phyloP scores from a whole-genome alignment of 805 yeast genomes.

The Hanseniaspora taiwanica region DNA sequence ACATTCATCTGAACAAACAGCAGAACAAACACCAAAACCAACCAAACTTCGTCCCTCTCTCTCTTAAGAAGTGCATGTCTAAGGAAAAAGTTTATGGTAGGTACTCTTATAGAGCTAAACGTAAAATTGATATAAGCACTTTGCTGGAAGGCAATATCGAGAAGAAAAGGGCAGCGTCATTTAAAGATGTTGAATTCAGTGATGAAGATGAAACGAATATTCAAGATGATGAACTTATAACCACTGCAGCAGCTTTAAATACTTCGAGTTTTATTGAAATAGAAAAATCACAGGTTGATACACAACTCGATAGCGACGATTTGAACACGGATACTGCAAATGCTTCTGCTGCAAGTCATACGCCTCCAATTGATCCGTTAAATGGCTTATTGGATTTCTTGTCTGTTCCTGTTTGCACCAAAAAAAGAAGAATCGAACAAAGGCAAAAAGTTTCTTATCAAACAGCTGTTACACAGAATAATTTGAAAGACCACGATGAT shows the following conservation, averaged over 20 bases:
- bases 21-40: background rate
- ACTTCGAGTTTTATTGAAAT: too few species aligned
- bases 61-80: background rate
- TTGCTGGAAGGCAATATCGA: background rate
- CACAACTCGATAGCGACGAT: too few species aligned
- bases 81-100: background rate
- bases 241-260: too few species aligned
- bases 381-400: background rate
- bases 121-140: background rate
- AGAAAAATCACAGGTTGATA: too few species aligned
- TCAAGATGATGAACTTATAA: background rate
- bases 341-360: background rate
- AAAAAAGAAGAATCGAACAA: background rate
- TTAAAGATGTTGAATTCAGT: background rate
- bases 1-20: background rate
- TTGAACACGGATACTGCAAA: too few species aligned
- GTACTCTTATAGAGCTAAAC: background rate
- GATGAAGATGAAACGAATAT: background rate
- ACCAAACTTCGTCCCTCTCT: too few species aligned
- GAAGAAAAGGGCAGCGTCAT: background rate
- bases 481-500: background rate
- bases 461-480: too few species aligned
- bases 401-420: background rate
- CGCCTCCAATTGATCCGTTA: background rate
- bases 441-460: background rate